Evolutionary conservation across 257 asterid species (phyloP).

Genomic region (Scutellaria minor): DNA sequence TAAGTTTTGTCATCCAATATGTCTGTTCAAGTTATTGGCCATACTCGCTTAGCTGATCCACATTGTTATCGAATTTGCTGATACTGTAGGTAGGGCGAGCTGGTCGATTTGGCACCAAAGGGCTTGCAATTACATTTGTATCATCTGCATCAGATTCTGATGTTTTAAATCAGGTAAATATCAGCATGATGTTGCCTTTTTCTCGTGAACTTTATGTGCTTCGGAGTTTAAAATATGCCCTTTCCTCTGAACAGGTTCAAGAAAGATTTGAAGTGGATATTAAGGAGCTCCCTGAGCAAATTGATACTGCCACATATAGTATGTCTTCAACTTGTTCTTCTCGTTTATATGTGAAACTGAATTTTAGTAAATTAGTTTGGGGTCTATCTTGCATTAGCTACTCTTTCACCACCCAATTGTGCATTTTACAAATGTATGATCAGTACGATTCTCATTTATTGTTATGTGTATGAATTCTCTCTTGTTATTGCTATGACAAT

Average conservation of each 20-base stretch:
- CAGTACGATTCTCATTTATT: not conserved
- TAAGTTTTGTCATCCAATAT: slow-evolving; percentile 23
- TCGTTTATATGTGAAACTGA: not conserved
- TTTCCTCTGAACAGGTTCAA: slow-evolving; percentile 57
- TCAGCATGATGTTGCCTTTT: not conserved
- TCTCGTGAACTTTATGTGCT: not conserved
- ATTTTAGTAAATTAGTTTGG: not conserved
- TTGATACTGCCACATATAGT: slow-evolving; percentile 81
- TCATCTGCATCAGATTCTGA: slow-evolving; percentile 82
- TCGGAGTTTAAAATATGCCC: slow-evolving; percentile 6
- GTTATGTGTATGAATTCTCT: no score
- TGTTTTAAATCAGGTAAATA: slow-evolving; percentile 69
- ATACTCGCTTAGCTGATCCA: not conserved
- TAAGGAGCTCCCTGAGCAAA: slow-evolving; percentile 85
- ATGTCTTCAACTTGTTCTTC: slow-evolving; percentile 30
- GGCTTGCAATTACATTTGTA: slow-evolving; percentile 87
- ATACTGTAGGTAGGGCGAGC: slow-evolving; percentile 73
- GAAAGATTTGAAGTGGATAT: slow-evolving; percentile 87
- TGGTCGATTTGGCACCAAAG: slow-evolving; percentile 87
- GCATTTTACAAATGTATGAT: not conserved
- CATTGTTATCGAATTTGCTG: slow-evolving; percentile 13
- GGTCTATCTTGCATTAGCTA: not conserved
- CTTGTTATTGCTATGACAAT: not conserved
- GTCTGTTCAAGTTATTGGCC: not conserved
- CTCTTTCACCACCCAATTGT: not conserved